Conservation (phyloP, 2,329 filamentous ascomycete genomes). For the Atkinsonella hypoxylon region DNA sequence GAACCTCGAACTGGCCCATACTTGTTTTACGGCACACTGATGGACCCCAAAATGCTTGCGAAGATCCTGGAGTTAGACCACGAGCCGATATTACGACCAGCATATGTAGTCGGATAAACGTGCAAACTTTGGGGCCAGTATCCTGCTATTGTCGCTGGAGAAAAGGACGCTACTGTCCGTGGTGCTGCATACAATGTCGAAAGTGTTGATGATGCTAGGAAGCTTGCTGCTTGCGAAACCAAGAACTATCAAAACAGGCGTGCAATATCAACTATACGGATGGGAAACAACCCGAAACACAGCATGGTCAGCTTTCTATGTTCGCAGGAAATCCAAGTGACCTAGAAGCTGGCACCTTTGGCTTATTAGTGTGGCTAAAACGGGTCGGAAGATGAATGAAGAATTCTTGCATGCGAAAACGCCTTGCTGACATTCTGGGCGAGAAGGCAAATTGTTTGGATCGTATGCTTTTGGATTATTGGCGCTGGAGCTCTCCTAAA, state of each 20-base stretch:
- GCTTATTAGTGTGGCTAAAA: conserved; percentile 1
- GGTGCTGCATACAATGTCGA: conserved; percentile 4
- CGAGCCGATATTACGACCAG: conserved; percentile 3
- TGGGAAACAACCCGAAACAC: conserved; percentile 1
- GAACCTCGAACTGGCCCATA: conserved; percentile 4
- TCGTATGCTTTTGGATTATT: too few relatives aligned
- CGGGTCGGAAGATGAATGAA: neutral
- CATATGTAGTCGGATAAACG: conserved; percentile 1
- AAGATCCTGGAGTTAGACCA: conserved; percentile 1
- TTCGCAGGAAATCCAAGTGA: conserved; percentile 4
- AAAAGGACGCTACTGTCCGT: conserved; percentile 1
- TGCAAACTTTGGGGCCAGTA: conserved; percentile 6
- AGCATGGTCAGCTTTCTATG: conserved; percentile 1
- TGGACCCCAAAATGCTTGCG: conserved; percentile 4
- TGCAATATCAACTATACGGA: conserved; percentile 2
- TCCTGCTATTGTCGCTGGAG: conserved; percentile 2
- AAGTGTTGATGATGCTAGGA: conserved; percentile 3
- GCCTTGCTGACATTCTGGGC: too few relatives aligned
- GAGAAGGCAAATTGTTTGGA: too few relatives aligned
- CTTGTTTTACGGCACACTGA: conserved; percentile 3
- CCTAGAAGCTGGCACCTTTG: conserved; percentile 1
- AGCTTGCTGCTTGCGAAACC: conserved; percentile 3
- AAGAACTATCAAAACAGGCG: conserved; percentile 3
- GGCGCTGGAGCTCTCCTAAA: too few relatives aligned
- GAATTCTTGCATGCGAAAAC: too few relatives aligned